phyloP scores from a whole-genome alignment of 768 basidiomycete genomes.

The Lyophyllum atratum region DNA sequence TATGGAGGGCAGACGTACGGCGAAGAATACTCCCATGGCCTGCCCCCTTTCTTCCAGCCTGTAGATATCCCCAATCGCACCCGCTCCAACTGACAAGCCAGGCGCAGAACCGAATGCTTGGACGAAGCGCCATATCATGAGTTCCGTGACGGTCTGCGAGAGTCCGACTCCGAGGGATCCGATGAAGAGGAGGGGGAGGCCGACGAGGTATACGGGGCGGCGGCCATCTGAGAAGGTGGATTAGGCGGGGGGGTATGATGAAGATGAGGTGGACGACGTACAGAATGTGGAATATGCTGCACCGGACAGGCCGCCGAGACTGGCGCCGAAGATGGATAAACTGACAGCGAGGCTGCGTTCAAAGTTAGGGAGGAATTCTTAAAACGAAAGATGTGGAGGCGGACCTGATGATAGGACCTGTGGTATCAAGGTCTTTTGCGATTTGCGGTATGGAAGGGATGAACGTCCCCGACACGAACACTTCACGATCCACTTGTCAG shows the following conservation, averaged over 20 bases:
- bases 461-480: slow-evolving; percentile 69
- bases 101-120: slow-evolving; percentile 67
- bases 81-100: slow-evolving; percentile 51
- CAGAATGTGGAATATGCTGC: slow-evolving; percentile 42
- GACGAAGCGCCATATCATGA: slow-evolving; percentile 60
- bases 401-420: slow-evolving; percentile 59
- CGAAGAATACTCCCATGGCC: slow-evolving; percentile 41
- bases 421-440: slow-evolving; percentile 60
- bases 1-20: slow-evolving; percentile 16
- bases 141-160: slow-evolving; percentile 38
- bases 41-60: slow-evolving; percentile 54
- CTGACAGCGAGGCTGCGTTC: slow-evolving; percentile 35
- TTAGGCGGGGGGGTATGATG: background rate
- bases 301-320: slow-evolving; percentile 32
- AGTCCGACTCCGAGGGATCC: slow-evolving; percentile 61
- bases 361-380: background rate
- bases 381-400: background rate
- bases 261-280: slow-evolving; percentile 16
- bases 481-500: slow-evolving; percentile 33
- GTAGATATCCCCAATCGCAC: slow-evolving; percentile 63
- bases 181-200: slow-evolving; percentile 57
- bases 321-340: slow-evolving; percentile 33
- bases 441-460: slow-evolving; percentile 77
- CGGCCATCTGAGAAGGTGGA: slow-evolving; percentile 52
- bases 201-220: slow-evolving; percentile 55